phyloP scores from a whole-genome alignment of 352 stramenopile species.

The Phytopythium vexans region DNA sequence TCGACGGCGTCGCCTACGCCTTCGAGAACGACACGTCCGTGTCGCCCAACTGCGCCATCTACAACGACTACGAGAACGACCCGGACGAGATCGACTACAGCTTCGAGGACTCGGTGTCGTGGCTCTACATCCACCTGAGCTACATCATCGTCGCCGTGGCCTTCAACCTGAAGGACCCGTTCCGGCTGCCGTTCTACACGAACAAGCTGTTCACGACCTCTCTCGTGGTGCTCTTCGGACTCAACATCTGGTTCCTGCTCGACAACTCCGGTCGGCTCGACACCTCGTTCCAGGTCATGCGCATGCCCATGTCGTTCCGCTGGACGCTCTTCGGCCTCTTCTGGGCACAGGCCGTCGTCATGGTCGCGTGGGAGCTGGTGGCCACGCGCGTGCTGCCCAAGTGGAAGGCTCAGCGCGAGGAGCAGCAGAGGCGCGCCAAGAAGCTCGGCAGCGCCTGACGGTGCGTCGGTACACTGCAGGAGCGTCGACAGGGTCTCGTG shows the following conservation, averaged over 20 bases:
- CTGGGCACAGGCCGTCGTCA: constrained; percentile 14
- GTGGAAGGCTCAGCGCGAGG: constrained; percentile 5
- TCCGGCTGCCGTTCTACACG: constrained; percentile 37
- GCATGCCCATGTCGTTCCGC: constrained; percentile 26
- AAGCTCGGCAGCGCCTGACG: too few relatives aligned
- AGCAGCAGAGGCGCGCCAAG: too few relatives aligned
- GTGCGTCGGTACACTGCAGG: too few relatives aligned
- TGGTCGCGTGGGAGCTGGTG: constrained; percentile 18
- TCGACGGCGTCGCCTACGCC: constrained; percentile 16
- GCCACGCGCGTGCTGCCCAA: constrained; percentile 17
- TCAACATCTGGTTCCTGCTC: constrained; percentile 40
- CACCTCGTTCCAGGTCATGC: constrained; percentile 34
- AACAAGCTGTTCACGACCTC: constrained; percentile 23
- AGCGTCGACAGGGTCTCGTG: too few relatives aligned
- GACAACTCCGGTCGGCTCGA: constrained; percentile 21
- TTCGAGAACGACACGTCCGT: constrained; percentile 14
- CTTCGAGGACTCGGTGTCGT: constrained; percentile 33
- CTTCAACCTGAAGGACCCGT: constrained; percentile 45
- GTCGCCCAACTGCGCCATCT: constrained; percentile 23
- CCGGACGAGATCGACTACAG: constrained; percentile 21
- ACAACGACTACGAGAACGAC: constrained; percentile 15
- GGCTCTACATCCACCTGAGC: constrained; percentile 38
- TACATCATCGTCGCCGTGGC: constrained; percentile 38
- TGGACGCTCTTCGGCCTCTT: constrained; percentile 35
- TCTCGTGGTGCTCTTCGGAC: constrained; percentile 10